Percentiles rank a stretch among this genome's conserved stretches.
Conservation (phyloP, 371 early-diverging fungal genomes). For the Hamiltosporidium tvaerminnensis region DNA sequence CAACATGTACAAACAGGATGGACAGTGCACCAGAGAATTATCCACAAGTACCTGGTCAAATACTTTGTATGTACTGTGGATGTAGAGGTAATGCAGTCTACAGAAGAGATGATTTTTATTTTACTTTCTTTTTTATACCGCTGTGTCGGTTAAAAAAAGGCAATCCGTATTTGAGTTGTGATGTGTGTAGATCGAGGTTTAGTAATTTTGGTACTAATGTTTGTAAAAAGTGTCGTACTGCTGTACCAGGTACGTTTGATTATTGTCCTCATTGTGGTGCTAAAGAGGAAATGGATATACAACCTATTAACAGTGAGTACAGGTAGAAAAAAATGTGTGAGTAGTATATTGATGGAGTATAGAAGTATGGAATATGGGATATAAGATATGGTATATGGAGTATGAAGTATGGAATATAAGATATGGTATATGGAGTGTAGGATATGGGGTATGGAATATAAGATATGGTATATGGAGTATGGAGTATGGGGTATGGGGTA, state of each 20-base stretch:
- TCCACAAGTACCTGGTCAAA: not conserved
- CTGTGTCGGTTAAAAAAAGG: constrained; percentile 5
- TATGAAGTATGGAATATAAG: too few relatives aligned
- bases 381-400: too few relatives aligned
- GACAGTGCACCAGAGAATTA: not conserved
- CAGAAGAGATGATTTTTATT: constrained; percentile 5
- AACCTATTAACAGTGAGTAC: too few relatives aligned
- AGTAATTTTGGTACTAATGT: constrained; percentile 3
- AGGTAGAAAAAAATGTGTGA: too few relatives aligned
- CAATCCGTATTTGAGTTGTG: constrained; percentile 4
- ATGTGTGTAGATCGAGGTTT: not conserved
- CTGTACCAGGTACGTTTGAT: not conserved
- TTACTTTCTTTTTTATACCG: constrained; percentile 11
- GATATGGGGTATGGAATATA: too few relatives aligned
- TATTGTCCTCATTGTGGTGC: constrained; percentile 15
- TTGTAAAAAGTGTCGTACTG: constrained; percentile 9
- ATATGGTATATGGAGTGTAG: too few relatives aligned
- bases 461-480: too few relatives aligned
- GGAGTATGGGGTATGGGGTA: too few relatives aligned
- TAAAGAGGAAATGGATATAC: too few relatives aligned
- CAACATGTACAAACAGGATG: not conserved
- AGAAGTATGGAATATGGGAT: too few relatives aligned
- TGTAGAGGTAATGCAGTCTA: constrained; percentile 1
- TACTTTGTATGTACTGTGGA: constrained; percentile 3
- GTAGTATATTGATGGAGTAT: too few relatives aligned